A percentile compares a stretch with the other conserved stretches of the same genome.
phyloP scores from a whole-genome alignment of 2,329 filamentous ascomycete species.

The Cladosporium sp. region DNA sequence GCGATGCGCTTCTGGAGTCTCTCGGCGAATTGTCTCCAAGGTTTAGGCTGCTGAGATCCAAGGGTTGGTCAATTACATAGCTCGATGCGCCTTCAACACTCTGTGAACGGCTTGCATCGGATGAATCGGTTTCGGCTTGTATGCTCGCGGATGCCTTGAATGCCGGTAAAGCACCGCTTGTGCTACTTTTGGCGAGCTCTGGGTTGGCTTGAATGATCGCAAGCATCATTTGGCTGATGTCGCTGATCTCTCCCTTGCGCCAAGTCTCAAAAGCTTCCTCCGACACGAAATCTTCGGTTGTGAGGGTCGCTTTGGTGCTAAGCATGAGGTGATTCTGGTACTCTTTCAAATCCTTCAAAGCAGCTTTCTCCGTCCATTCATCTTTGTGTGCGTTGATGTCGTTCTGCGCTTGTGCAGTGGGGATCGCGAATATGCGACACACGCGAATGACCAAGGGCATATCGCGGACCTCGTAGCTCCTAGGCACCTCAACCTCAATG shows the following conservation, averaged over 20 bases:
- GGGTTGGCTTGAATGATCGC: slow-evolving; percentile 83
- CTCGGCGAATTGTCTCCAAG: slow-evolving; percentile 47
- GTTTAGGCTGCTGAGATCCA: slow-evolving; percentile 64
- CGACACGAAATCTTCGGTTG: slow-evolving; percentile 80
- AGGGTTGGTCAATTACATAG: slow-evolving; percentile 62
- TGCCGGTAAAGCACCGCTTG: slow-evolving; percentile 28
- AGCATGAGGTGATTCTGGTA: slow-evolving; percentile 88
- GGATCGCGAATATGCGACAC: slow-evolving; percentile 77
- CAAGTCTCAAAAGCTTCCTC: slow-evolving; percentile 85
- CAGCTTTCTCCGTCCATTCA: slow-evolving; percentile 86
- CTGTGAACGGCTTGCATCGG: slow-evolving; percentile 44
- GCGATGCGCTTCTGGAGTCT: slow-evolving; percentile 30
- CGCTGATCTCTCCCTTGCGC: slow-evolving; percentile 84
- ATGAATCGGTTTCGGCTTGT: slow-evolving; percentile 32
- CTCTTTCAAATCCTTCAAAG: slow-evolving; percentile 83
- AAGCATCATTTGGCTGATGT: slow-evolving; percentile 89
- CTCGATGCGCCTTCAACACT: slow-evolving; percentile 40
- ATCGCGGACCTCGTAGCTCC: slow-evolving; percentile 91
- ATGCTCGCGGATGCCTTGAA: slow-evolving; percentile 22
- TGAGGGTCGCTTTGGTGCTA: slow-evolving; percentile 70
- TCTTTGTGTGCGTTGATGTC: slow-evolving; percentile 80
- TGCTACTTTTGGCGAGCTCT: slow-evolving; percentile 72
- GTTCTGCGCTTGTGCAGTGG: slow-evolving; percentile 72
- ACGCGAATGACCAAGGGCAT: slow-evolving; percentile 92
- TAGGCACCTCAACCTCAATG: slow-evolving; percentile 75